A percentile compares a stretch with the other conserved stretches of the same genome.
These are phyloP conservation scores for Mimosa pudica DNA, from an alignment of 306 rosid genomes.

Conservation along the genomic window DNA sequence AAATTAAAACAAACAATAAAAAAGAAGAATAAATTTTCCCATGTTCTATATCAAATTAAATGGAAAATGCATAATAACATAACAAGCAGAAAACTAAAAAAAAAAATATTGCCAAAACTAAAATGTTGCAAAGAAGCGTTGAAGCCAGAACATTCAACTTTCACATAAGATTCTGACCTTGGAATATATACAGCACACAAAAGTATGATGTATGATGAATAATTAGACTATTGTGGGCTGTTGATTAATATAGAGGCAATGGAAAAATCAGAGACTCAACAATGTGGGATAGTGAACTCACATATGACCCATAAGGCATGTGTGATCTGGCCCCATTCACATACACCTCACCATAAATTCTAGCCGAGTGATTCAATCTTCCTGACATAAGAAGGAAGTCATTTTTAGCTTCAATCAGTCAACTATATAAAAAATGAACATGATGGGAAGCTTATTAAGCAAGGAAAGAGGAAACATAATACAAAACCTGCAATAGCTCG, in stretches of 20 bases:
- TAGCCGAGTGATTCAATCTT: slow-evolving; percentile 78
- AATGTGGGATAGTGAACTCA: slow-evolving; percentile 49
- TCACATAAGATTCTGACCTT: background rate
- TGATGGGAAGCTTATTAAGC: slow-evolving; percentile 30
- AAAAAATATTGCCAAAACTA: slow-evolving; percentile 15
- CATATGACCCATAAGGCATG: slow-evolving; percentile 91
- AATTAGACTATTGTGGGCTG: slow-evolving; percentile 5
- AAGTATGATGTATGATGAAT: slow-evolving; percentile 15
- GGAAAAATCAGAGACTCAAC: slow-evolving; percentile 28
- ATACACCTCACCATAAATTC: slow-evolving; percentile 88
- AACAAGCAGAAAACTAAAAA: background rate
- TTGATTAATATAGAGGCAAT: slow-evolving; percentile 11
- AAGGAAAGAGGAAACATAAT: slow-evolving; percentile 30
- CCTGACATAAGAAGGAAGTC: slow-evolving; percentile 52
- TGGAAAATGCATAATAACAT: background rate
- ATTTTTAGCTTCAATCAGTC: slow-evolving; percentile 40
- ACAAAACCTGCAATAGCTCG: slow-evolving; percentile 85
- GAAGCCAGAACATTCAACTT: background rate
- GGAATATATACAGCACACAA: background rate
- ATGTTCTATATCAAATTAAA: background rate
- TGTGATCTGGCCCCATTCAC: slow-evolving; percentile 72
- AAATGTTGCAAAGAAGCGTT: background rate
- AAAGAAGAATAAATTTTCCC: background rate
- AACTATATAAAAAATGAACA: slow-evolving; percentile 29
- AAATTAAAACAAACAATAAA: slow-evolving; percentile 18